Conservation (phyloP, 495 filamentous ascomycete species). For the Xylaria grammica region DNA sequence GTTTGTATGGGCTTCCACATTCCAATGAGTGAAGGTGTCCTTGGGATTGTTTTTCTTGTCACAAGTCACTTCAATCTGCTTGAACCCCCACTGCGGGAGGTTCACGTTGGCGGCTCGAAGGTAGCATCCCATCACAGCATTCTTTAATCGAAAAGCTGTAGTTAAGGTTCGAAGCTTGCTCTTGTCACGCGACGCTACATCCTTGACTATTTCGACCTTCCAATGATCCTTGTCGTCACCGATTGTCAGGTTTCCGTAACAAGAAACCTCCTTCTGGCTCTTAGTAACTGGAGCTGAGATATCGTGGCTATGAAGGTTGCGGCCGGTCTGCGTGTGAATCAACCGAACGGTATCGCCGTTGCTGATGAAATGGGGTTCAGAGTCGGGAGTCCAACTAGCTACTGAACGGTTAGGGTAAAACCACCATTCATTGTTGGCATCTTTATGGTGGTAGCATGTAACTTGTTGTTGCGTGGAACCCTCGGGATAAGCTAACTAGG, state of each 20-base stretch:
- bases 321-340: conserved; percentile 93
- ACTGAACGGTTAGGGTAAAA: conserved; percentile 90
- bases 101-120: conserved; percentile 95
- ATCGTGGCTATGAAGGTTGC: conserved; percentile 92
- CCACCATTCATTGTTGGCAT: conserved; percentile 99
- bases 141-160: conserved; percentile 87
- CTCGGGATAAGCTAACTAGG: conserved; percentile 76
- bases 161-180: conserved; percentile 91
- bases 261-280: conserved; percentile 88
- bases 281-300: conserved; percentile 89
- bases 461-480: conserved; percentile 95
- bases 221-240: conserved; percentile 99
- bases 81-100: conserved; percentile 98
- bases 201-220: conserved; percentile 88
- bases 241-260: conserved; percentile 94
- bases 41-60: conserved; percentile 89
- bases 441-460: conserved; percentile 99
- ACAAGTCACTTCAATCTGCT: conserved; percentile 98
- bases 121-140: conserved; percentile 86
- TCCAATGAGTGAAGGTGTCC: conserved; percentile 98
- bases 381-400: conserved; percentile 71
- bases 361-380: conserved; percentile 67
- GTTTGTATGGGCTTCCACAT: conserved; percentile 93
- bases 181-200: conserved; percentile 83
- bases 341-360: conserved; percentile 82